A percentile compares a stretch with the other conserved stretches of the same genome.
phyloP scores from a whole-genome alignment of 2,329 filamentous ascomycete genomes.

The Blastomyces parvus region DNA sequence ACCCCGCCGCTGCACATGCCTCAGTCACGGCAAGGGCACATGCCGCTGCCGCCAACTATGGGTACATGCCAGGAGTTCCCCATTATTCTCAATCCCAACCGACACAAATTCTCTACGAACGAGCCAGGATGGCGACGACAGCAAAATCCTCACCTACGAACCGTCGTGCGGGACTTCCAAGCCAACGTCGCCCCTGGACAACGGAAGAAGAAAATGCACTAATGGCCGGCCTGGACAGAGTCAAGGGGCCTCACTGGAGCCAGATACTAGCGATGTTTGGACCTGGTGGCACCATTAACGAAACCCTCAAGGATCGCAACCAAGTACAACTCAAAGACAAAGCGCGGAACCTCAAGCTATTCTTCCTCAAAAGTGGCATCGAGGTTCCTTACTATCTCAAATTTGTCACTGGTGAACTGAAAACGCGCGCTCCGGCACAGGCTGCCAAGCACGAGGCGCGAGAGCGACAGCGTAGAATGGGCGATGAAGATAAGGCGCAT shows the following conservation, averaged over 20 bases:
- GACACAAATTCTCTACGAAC: conserved; percentile 50
- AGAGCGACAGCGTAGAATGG: conserved; percentile 38
- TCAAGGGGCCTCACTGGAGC: conserved; percentile 87
- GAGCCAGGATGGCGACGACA: conserved; percentile 46
- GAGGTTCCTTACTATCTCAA: conserved; percentile 84
- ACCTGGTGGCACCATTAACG: conserved; percentile 65
- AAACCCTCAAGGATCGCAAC: conserved; percentile 77
- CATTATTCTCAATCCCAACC: conserved; percentile 41
- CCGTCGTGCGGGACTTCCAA: conserved; percentile 45
- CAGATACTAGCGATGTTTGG: conserved; percentile 82
- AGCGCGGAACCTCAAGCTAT: conserved; percentile 78
- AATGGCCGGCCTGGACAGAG: conserved; percentile 77
- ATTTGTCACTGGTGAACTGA: conserved; percentile 80
- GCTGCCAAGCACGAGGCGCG: conserved; percentile 42
- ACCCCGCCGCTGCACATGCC: conserved; percentile 24
- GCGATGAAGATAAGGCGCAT: conserved; percentile 40
- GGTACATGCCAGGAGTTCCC: conserved; percentile 39
- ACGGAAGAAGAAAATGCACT: conserved; percentile 82
- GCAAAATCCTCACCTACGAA: conserved; percentile 46
- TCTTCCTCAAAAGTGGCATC: conserved; percentile 83
- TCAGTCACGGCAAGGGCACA: conserved; percentile 24
- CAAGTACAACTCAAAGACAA: conserved; percentile 92
- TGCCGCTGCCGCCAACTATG: conserved; percentile 31
- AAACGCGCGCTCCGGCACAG: conserved; percentile 65
- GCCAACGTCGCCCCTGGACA: conserved; percentile 69